Evolutionary conservation across 805 yeast species (phyloP).

Genomic region (Grigorovia transvaalensis): DNA sequence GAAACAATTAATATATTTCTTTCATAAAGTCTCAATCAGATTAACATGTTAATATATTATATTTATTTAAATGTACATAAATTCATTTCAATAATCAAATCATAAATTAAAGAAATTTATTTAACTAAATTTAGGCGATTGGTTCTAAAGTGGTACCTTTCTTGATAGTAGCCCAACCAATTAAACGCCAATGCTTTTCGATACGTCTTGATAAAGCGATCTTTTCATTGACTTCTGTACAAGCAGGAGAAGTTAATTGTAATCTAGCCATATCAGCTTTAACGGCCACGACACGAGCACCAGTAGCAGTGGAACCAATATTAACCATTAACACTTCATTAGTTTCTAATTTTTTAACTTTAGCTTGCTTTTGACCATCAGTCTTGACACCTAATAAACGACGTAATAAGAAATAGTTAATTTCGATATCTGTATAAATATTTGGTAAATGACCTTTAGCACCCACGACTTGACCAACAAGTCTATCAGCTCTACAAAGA

Average conservation of each 20-base stretch:
- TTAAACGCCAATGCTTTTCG: conserved; percentile 98
- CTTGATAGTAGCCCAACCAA: conserved; percentile 99
- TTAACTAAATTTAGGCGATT: conserved; percentile 26
- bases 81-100: neutral
- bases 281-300: conserved; percentile 96
- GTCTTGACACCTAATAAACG: conserved; percentile 97
- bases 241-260: conserved; percentile 93
- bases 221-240: conserved; percentile 97
- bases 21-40: neutral
- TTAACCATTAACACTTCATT: conserved; percentile 98
- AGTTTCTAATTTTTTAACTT: conserved; percentile 86
- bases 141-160: conserved; percentile 88
- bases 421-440: conserved; percentile 93
- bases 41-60: neutral
- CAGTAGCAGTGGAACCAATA: conserved; percentile 98
- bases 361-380: conserved; percentile 93
- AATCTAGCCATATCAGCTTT: conserved; percentile 99
- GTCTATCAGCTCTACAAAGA: conserved; percentile 96
- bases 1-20: too few relatives aligned
- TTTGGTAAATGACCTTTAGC: conserved; percentile 93
- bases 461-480: conserved; percentile 98
- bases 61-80: neutral
- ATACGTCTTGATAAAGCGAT: conserved; percentile 98
- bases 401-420: conserved; percentile 91
- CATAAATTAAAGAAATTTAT: neutral